Base-by-base conservation (phyloP, 2,329 filamentous ascomycete genomes). In the Botrytis cinerea region DNA sequence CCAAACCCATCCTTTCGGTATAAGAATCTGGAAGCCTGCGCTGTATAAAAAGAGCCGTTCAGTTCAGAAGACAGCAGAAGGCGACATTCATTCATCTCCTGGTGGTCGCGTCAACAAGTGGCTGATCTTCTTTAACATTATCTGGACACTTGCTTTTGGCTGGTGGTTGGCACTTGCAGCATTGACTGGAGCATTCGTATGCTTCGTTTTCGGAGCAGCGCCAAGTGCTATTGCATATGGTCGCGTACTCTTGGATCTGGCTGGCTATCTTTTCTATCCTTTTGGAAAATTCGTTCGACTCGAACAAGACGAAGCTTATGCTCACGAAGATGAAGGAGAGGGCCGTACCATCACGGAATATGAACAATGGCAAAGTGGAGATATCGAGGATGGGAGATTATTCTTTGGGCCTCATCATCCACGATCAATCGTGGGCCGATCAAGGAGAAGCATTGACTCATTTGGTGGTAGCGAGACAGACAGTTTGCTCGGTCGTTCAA, bases 311-410 rank as follows among this genome's bases (percentile, higher is more conserved):
- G 96, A 98, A 80, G 92, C 93, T 61, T 99, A 99, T 81, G 86
- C 94, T 66, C 93, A 98, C 75, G 96, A 99, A 83, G 96, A 99
- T 79, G 90, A 96, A 80, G 95, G 95, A 59, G 96, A 99, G 83
- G 96, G 96, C 32, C 90, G 96, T 80, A 98, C 95, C 84, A 98
- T 99, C 80, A 97, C 93, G 79, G 96, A 99, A 84, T 99, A 99
- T 81, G 96, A 99, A 82, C 94, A 97, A 83, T 99, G 96, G 96
- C 96, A 99, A 84, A 98, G 91, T 80, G 96, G 96, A 69, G 96
- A 99, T 80, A 88, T 99, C 48, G 96, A 99, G 82, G 94, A 98
- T 81, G 96, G 96, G 4, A 89, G 95, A 48, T 88, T 99, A 3
- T 98, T 99, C 85, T 99, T 99, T 81, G 97, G 96, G 0, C 96